Conservation (phyloP, 2,329 filamentous ascomycete species). For the Geosmithia morbida region DNA sequence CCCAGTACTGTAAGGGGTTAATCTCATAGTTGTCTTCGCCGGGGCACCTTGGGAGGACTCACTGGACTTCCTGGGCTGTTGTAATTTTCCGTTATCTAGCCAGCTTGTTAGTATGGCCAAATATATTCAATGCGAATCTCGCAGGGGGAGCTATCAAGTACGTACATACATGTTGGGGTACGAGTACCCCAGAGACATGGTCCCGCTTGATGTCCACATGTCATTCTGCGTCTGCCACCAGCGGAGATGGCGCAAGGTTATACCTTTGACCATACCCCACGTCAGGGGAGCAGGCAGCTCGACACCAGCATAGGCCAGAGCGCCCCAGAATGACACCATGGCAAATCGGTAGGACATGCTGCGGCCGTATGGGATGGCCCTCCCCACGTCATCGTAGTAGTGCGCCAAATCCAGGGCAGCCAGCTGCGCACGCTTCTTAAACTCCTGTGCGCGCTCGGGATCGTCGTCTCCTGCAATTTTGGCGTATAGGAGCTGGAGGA, state of each 20-base stretch:
- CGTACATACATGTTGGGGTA: constrained; percentile 60
- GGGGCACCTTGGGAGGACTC: constrained; percentile 9
- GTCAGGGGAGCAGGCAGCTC: constrained; percentile 57
- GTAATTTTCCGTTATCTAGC: constrained; percentile 63
- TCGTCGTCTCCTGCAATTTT: constrained; percentile 57
- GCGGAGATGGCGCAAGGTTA: constrained; percentile 57
- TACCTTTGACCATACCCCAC: constrained; percentile 68
- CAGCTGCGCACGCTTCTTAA: constrained; percentile 50
- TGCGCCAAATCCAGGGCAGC: constrained; percentile 60
- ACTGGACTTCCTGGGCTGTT: constrained; percentile 58
- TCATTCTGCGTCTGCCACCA: constrained; percentile 68
- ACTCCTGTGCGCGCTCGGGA: constrained; percentile 50
- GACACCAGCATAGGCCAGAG: constrained; percentile 60
- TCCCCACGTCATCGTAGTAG: constrained; percentile 60
- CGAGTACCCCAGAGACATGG: constrained; percentile 60
- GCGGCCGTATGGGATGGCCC: constrained; percentile 63
- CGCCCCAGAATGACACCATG: constrained; percentile 75
- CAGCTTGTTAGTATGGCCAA: constrained; percentile 1
- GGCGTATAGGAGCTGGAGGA: constrained; percentile 62
- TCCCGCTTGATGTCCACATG: constrained; percentile 63
- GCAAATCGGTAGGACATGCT: constrained; percentile 73
- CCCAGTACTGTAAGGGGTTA: constrained; percentile 50
- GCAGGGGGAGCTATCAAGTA: constrained; percentile 6
- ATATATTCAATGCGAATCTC: neutral
- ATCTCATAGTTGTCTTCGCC: constrained; percentile 4